Percentiles rank a stretch among this genome's conserved stretches.
Conservation (phyloP, 2,329 filamentous ascomycete species). For the Ophiocordyceps unilateralis region DNA sequence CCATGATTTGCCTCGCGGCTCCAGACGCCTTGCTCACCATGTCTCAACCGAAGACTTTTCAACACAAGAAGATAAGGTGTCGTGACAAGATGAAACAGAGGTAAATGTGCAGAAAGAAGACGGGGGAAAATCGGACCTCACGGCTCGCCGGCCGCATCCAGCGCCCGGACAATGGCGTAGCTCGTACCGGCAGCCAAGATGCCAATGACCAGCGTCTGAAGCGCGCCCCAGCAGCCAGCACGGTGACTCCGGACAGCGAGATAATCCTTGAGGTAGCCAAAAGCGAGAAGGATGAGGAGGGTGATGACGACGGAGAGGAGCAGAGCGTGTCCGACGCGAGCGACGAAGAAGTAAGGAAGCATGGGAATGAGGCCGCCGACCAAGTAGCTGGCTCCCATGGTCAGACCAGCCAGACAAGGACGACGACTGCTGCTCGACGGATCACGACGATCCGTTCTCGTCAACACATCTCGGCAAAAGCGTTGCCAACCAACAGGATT, state of each 20-base stretch:
- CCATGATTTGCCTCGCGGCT: not conserved
- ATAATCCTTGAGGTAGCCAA: conserved; percentile 49
- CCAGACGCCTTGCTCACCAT: conserved; percentile 3
- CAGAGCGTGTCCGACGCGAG: conserved; percentile 28
- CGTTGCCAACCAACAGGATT: conserved; percentile 31
- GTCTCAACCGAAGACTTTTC: no score
- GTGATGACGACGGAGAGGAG: conserved; percentile 43
- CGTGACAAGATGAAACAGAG: not conserved
- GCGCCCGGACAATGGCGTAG: conserved; percentile 41
- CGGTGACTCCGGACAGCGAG: conserved; percentile 31
- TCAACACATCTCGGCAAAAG: conserved; percentile 46
- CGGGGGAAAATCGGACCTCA: not conserved
- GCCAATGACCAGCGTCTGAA: conserved; percentile 49
- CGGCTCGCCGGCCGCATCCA: conserved; percentile 20
- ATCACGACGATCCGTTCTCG: conserved; percentile 20
- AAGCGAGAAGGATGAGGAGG: conserved; percentile 39
- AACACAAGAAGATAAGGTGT: no score
- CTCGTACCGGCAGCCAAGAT: conserved; percentile 48
- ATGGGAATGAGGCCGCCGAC: conserved; percentile 55
- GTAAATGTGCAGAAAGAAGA: not conserved
- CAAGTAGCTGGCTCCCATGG: conserved; percentile 52
- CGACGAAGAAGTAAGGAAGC: conserved; percentile 48
- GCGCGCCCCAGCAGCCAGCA: conserved; percentile 38
- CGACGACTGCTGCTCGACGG: conserved; percentile 23
- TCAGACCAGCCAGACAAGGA: conserved; percentile 40